These are phyloP conservation scores for Diplosphaera chodatii DNA, from an alignment of 139 green algal species.

Conservation along the genomic window DNA sequence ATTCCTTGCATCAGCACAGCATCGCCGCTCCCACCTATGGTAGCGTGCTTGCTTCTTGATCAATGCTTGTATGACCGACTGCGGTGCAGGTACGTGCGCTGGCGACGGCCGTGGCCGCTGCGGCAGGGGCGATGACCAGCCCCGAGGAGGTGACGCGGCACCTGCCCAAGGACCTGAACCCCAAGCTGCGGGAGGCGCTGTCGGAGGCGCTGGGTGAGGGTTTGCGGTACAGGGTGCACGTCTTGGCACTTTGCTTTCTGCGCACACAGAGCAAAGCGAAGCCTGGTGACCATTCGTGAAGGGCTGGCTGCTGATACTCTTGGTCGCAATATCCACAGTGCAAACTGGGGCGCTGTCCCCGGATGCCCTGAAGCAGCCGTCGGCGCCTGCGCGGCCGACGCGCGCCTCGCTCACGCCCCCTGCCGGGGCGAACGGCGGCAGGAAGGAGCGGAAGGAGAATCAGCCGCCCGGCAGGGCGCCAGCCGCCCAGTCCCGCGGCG, in stretches of 20 bases:
- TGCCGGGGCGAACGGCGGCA: neutral
- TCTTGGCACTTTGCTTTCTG: no score
- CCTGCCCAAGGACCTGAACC: constrained; percentile 71
- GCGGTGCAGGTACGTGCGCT: neutral
- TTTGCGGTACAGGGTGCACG: no score
- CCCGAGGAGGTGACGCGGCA: constrained; percentile 35
- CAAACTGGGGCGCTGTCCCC: neutral
- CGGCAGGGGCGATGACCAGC: constrained; percentile 30
- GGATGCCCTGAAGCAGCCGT: neutral
- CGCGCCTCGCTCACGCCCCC: neutral
- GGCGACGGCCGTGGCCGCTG: neutral
- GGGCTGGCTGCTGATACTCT: neutral
- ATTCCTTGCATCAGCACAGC: no score
- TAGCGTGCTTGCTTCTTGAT: no score
- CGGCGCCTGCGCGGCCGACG: no score
- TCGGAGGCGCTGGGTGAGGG: constrained; percentile 43
- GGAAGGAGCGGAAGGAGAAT: neutral
- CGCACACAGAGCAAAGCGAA: no score
- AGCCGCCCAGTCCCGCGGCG: neutral
- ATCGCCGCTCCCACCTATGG: no score
- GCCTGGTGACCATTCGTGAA: neutral
- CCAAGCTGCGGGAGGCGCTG: constrained; percentile 75
- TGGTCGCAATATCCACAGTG: neutral
- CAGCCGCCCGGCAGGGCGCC: neutral
- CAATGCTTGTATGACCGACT: no score